phyloP scores from a whole-genome alignment of 2,329 filamentous ascomycete genomes.

The Colletotrichum cuscutae region DNA sequence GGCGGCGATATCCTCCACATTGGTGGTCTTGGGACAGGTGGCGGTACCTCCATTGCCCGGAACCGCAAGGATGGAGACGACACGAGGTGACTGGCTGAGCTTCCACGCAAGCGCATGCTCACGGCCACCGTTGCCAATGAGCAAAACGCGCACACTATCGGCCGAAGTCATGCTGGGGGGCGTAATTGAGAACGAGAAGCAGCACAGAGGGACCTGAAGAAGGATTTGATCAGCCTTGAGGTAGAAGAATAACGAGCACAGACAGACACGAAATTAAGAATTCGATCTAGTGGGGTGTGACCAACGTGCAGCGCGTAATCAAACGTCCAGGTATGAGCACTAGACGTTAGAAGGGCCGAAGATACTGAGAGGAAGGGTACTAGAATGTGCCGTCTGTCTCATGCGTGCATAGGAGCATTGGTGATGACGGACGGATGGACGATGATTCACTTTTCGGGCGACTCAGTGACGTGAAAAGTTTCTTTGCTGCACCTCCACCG shows the following conservation, averaged over 20 bases:
- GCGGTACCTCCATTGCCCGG: slow-evolving; percentile 77
- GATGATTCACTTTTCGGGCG: background rate
- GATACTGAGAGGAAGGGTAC: background rate
- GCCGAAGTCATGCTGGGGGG: slow-evolving; percentile 17
- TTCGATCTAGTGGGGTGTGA: background rate
- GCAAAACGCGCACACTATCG: slow-evolving; percentile 56
- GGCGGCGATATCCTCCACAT: slow-evolving; percentile 57
- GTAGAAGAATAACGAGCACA: background rate
- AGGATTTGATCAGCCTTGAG: background rate
- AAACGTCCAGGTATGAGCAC: background rate
- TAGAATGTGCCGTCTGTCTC: background rate
- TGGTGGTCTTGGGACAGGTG: slow-evolving; percentile 64
- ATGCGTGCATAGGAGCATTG: background rate
- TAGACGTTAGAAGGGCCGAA: background rate
- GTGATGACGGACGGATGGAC: background rate
- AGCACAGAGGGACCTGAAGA: background rate
- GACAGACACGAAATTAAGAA: background rate
- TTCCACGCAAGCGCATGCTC: slow-evolving; percentile 85
- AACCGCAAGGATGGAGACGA: slow-evolving; percentile 66
- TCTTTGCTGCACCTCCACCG: slow-evolving; percentile 15
- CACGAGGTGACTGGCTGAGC: slow-evolving; percentile 70
- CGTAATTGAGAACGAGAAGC: background rate
- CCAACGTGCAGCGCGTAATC: background rate
- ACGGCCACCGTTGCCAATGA: slow-evolving; percentile 79
- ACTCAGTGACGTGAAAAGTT: slow-evolving; percentile 2